phyloP scores from a whole-genome alignment of 306 rosid genomes.

The Dryas alaskensis region DNA sequence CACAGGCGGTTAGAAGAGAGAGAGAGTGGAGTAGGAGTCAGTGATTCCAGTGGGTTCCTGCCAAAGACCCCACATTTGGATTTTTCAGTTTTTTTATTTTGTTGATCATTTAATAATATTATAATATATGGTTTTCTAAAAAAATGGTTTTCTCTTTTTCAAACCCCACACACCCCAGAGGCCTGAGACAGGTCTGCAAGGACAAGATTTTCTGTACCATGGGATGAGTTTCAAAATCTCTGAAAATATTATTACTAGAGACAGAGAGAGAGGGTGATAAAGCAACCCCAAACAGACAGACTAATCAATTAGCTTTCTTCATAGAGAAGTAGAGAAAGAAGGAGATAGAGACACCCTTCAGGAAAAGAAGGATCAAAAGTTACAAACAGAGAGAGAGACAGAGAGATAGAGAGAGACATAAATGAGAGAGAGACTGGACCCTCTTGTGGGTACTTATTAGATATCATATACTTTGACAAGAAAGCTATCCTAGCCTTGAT shows the following conservation, averaged over 20 bases:
- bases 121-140: neutral
- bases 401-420: constrained; percentile 22
- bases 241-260: constrained; percentile 30
- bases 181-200: constrained; percentile 37
- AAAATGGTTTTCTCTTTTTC: constrained; percentile 10
- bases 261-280: constrained; percentile 22
- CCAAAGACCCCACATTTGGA: constrained; percentile 40
- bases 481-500: constrained; percentile 39
- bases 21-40: constrained; percentile 87
- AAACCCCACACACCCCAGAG: constrained; percentile 29
- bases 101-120: neutral
- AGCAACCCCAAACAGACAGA: constrained; percentile 32
- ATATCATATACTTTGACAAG: constrained; percentile 47
- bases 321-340: constrained; percentile 36
- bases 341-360: constrained; percentile 36
- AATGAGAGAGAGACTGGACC: constrained; percentile 50
- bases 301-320: constrained; percentile 46
- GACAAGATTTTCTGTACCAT: constrained; percentile 49
- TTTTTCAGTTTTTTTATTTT: constrained; percentile 9
- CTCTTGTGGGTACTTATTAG: constrained; percentile 35
- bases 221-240: constrained; percentile 36
- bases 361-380: constrained; percentile 29
- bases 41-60: constrained; percentile 70
- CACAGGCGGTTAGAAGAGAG: constrained; percentile 71
- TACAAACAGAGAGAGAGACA: constrained; percentile 26